phyloP scores from a whole-genome alignment of 306 rosid genomes.

The Fragaria ananassa region DNA sequence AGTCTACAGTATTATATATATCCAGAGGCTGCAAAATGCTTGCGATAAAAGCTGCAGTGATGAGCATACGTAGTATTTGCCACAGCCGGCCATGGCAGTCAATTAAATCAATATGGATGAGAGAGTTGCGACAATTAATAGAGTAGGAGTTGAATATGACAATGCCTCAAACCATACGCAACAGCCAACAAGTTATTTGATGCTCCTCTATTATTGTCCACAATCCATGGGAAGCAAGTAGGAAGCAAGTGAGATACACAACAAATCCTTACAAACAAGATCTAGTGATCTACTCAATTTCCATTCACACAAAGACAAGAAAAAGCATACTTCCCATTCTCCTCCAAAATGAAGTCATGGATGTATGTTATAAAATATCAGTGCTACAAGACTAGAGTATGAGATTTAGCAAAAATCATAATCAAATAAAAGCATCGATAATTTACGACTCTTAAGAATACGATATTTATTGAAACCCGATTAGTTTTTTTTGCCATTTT shows the following conservation, averaged over 20 bases:
- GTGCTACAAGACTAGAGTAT: neutral
- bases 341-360: neutral
- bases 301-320: neutral
- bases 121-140: neutral
- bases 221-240: neutral
- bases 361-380: neutral
- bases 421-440: neutral
- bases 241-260: neutral
- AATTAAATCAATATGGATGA: too few relatives aligned
- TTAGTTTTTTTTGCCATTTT: too few relatives aligned
- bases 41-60: neutral
- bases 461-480: too few relatives aligned
- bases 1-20: neutral
- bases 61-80: neutral
- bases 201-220: conserved; percentile 12
- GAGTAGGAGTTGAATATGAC: neutral
- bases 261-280: neutral
- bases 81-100: conserved; percentile 2
- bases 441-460: too few relatives aligned
- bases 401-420: neutral
- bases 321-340: neutral
- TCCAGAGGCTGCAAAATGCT: neutral
- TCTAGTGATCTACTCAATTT: neutral
- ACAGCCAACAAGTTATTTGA: neutral
- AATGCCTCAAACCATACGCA: conserved; percentile 1